Percentiles rank a stretch among this genome's conserved stretches.
Evolutionary conservation across 2,329 filamentous ascomycete species (phyloP).

Genomic region (Neophaeococcomyces mojaviensis): DNA sequence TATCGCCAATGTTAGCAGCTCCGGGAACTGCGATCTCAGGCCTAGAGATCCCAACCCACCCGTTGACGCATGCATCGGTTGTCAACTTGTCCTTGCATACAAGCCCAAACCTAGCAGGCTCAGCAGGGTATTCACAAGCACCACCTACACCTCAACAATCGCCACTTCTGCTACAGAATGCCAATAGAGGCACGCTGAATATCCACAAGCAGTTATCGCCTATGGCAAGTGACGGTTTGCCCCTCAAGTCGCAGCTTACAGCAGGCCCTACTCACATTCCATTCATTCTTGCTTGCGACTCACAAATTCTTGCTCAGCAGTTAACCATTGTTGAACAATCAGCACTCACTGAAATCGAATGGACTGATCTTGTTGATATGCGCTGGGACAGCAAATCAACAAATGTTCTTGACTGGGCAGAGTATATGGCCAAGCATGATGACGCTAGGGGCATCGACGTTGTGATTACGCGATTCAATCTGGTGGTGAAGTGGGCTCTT

Average conservation of each 20-base stretch:
- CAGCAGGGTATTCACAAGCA: conserved; percentile 20
- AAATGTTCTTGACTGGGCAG: conserved; percentile 51
- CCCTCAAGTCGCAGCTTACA: conserved; percentile 12
- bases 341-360: conserved; percentile 58
- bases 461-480: conserved; percentile 59
- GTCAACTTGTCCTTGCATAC: conserved; percentile 31
- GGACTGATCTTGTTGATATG: conserved; percentile 59
- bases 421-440: conserved; percentile 49
- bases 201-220: background rate
- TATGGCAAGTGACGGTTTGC: conserved; percentile 5
- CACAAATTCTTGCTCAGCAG: conserved; percentile 54
- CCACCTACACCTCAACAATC: conserved; percentile 39
- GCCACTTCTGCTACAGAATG: conserved; percentile 22
- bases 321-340: conserved; percentile 60
- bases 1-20: conserved; percentile 25
- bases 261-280: conserved; percentile 44
- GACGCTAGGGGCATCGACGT: conserved; percentile 52
- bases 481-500: conserved; percentile 59
- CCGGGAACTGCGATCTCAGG: conserved; percentile 32
- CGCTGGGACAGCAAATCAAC: conserved; percentile 52
- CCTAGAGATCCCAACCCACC: conserved; percentile 36
- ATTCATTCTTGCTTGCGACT: conserved; percentile 57
- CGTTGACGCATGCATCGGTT: conserved; percentile 40
- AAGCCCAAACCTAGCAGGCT: conserved; percentile 24
- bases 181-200: conserved; percentile 7